Base-by-base conservation (phyloP, 1,284 basidiomycete genomes). In the Blastosporella zonata region DNA sequence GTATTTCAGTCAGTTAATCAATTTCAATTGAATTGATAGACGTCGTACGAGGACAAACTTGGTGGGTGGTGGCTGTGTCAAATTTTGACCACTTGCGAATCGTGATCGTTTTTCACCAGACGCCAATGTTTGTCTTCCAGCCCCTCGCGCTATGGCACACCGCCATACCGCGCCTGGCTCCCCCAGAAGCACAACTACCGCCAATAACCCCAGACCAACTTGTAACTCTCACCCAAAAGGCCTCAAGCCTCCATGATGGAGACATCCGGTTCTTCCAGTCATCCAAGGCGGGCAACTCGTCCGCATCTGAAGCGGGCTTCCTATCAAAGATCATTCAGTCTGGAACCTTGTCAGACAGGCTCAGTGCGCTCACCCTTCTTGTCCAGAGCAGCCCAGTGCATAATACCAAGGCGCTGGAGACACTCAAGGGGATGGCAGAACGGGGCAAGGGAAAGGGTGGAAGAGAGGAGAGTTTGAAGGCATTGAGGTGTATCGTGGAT, bases 301-400 rank as follows among this genome's bases (percentile, higher is more conserved):
- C 67, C 10, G 64, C 82, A 0, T 82, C 90, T 0, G 93, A 97
- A 64, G 77, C 80, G 6, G 76, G 74, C 3, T 97, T 97, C 70
- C 76, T 97, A 46, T 77, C 84, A 43, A 89, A 90, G 57, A 88
- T 97, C 46, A 81, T 96, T 18, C 75, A 83, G 23, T 84, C 84
- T 40, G 95, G 94, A 57, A 99, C 97, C 1, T 81, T 97, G 17
- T 93, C 92, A 20, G 97, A 99, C 67, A 80, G 93, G 53, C 84
- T 99, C 1, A 93, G 92, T 50, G 97, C 97, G 0, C 74, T 99
- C 44, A 93, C 94, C 4, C 74, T 99, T 23, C 77, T 98, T 42
- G 88, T 95, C 13, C 92, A 97, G 64, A 89, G 87, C 51, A 92
- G 90, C 44, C 96, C 97, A 0, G 59, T 97, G 31, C 94, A 98